Evolutionary conservation across 2,329 filamentous ascomycete species (phyloP).

Genomic region (Xylaria sp.): DNA sequence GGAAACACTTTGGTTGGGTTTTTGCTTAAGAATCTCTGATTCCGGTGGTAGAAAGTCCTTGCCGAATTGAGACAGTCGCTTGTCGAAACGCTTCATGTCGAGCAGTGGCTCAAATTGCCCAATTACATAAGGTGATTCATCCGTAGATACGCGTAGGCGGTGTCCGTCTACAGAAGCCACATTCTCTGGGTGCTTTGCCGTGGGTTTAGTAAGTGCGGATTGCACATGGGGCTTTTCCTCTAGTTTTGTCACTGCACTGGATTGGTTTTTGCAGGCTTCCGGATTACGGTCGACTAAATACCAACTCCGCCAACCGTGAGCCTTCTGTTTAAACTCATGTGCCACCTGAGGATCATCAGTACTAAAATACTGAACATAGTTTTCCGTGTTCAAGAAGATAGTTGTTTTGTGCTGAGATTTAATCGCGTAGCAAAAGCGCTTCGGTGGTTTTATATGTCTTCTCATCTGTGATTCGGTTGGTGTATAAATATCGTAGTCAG

Average conservation of each 20-base stretch:
- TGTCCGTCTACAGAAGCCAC: constrained; percentile 51
- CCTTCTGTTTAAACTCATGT: constrained; percentile 73
- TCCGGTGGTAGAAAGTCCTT: constrained; percentile 55
- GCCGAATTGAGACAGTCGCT: constrained; percentile 62
- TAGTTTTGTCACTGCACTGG: constrained; percentile 46
- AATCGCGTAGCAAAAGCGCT: constrained; percentile 85
- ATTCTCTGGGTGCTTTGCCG: constrained; percentile 49
- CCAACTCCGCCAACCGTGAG: constrained; percentile 91
- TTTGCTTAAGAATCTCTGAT: constrained; percentile 46
- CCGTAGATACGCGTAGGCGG: constrained; percentile 56
- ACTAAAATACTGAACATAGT: constrained; percentile 93
- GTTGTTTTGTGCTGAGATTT: constrained; percentile 92
- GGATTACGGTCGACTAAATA: constrained; percentile 79
- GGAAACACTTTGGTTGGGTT: constrained; percentile 40
- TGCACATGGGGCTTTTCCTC: constrained; percentile 49
- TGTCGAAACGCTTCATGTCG: constrained; percentile 69
- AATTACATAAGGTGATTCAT: constrained; percentile 69
- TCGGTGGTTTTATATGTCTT: constrained; percentile 82
- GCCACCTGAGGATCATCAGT: constrained; percentile 77
- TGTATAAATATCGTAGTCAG: constrained; percentile 91
- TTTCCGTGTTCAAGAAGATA: constrained; percentile 83
- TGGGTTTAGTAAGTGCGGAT: constrained; percentile 44
- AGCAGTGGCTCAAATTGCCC: constrained; percentile 76
- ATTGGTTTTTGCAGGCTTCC: constrained; percentile 49
- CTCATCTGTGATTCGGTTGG: constrained; percentile 75